Base-by-base conservation (phyloP, 2,329 filamentous ascomycete genomes). In the Neofusicoccum umdonicola region DNA sequence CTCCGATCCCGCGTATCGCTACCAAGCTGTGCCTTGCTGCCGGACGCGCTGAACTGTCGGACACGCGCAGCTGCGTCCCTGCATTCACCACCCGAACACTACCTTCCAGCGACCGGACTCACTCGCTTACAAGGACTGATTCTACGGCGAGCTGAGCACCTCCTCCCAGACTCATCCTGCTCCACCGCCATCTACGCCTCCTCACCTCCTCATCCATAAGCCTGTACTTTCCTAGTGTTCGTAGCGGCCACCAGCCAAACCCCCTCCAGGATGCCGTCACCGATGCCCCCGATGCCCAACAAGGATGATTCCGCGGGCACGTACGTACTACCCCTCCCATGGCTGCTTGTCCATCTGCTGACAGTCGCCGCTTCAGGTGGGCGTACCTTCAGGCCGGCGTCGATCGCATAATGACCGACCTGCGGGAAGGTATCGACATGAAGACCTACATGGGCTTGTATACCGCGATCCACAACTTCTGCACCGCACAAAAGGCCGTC, bases 391-490 rank as follows among this genome's bases (percentile, higher is more conserved):
- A 97, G 78, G 84, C 85, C 67, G 93, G 94, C 68, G 93, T 99
- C 70, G 88, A 92, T 69, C 91, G 90, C 76, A 96, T 99, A 74
- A 98, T 99, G 94, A 87, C 88, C 71, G 91, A 96, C 74, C 84
- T 98, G 34, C 91, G 94, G 73, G 90, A 92, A 69, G 95, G 95
- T 67, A 91, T 99, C 80, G 93, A 97, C 74, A 93, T 98, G 88
- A 87, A 90, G 71, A 94, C 92, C 84, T 98, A 98, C 80, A 97
- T 98, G 94, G 92, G 91, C 64, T 88, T 97, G 66, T 98, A 98
- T 80, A 97, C 94, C 62, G 93, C 93, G 67, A 95, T 99, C 57
- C 95, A 99, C 81, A 97, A 99, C 82, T 99, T 99, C 79, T 99
- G 95, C 78, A 99, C 95, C 64, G 97, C 95, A 27, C 95, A 98